Evolutionary conservation across 495 filamentous ascomycete species (phyloP).

Genomic region (Trypethelium eluteriae): DNA sequence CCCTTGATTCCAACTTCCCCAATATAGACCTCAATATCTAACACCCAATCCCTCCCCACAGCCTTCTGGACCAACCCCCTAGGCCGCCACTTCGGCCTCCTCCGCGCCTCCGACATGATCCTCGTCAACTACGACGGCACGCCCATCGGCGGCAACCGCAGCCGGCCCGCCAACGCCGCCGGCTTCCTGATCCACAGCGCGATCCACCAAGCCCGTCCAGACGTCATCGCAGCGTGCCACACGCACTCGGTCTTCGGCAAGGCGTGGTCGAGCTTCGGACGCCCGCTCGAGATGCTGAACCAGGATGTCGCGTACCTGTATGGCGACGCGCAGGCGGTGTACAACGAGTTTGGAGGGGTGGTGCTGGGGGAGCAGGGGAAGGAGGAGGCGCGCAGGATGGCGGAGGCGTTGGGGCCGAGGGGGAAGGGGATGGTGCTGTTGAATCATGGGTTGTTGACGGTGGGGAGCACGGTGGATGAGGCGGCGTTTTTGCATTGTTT

Average conservation of each 20-base stretch:
- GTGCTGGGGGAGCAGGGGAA: conserved; percentile 27
- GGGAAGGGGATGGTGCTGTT: conserved; percentile 36
- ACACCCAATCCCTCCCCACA: background rate
- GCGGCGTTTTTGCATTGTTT: conserved; percentile 36
- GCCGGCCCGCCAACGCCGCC: conserved; percentile 36
- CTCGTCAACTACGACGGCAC: conserved; percentile 36
- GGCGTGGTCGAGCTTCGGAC: conserved; percentile 35
- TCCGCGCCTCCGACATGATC: conserved; percentile 38
- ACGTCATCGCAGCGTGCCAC: conserved; percentile 37
- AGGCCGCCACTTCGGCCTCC: conserved; percentile 33
- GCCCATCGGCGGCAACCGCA: conserved; percentile 34
- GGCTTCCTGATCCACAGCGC: conserved; percentile 38
- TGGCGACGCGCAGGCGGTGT: conserved; percentile 37
- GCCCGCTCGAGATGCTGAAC: conserved; percentile 39
- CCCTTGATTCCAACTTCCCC: no score
- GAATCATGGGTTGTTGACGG: conserved; percentile 39
- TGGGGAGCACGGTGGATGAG: conserved; percentile 39
- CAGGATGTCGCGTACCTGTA: conserved; percentile 39
- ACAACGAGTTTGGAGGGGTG: conserved; percentile 36
- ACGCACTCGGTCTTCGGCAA: conserved; percentile 34
- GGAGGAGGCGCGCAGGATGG: conserved; percentile 36
- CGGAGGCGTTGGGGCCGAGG: conserved; percentile 34
- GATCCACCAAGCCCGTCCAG: conserved; percentile 36
- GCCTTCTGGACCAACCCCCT: conserved; percentile 55
- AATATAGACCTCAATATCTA: conserved; percentile 21